A percentile compares a stretch with the other conserved stretches of the same genome.
Conservation (phyloP, 257 asterid genomes). For the Fraxinus excelsior region DNA sequence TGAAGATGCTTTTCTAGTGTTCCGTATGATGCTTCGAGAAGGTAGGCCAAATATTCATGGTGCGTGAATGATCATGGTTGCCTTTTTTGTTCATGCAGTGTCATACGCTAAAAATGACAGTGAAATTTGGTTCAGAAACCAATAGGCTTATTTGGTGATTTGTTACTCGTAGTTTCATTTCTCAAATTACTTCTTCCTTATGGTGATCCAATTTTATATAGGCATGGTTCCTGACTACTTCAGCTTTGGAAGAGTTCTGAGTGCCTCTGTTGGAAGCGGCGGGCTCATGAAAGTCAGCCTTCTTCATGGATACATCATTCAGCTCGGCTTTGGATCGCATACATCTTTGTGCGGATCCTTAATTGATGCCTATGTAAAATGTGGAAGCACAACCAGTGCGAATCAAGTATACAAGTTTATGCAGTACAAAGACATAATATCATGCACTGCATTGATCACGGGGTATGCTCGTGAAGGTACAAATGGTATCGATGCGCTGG, state of each 20-base stretch:
- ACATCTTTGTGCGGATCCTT: constrained; percentile 40
- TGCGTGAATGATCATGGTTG: neutral
- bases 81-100: neutral
- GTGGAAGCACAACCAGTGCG: constrained; percentile 49
- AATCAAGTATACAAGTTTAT: constrained; percentile 35
- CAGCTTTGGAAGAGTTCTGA: constrained; percentile 59
- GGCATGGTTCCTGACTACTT: constrained; percentile 56
- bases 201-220: constrained; percentile 19
- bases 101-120: neutral
- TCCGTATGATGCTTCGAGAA: constrained; percentile 50
- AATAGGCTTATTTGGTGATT: constrained; percentile 3
- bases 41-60: constrained; percentile 27
- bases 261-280: constrained; percentile 33
- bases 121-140: neutral
- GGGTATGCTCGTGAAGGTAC: constrained; percentile 51
- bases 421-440: constrained; percentile 46
- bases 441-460: constrained; percentile 59
- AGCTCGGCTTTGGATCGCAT: constrained; percentile 42
- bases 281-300: constrained; percentile 33
- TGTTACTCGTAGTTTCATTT: neutral
- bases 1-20: constrained; percentile 33
- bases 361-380: constrained; percentile 49
- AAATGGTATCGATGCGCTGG: constrained; percentile 32
- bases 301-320: constrained; percentile 44
- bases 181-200: neutral